Conservation (phyloP, 1,284 basidiomycete species). For the Termitomyces sp. region DNA sequence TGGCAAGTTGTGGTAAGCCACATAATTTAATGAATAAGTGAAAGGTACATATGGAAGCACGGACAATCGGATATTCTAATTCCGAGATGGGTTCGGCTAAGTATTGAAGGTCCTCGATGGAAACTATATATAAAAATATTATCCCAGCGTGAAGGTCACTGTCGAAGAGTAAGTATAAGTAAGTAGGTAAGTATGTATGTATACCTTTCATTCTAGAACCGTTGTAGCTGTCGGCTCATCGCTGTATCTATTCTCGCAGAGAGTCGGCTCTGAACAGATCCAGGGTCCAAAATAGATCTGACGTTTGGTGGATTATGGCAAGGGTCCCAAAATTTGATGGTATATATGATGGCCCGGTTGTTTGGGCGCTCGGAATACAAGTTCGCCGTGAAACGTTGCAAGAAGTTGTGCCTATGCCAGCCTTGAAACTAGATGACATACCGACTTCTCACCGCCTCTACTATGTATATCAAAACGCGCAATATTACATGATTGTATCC, state of each 20-base stretch:
- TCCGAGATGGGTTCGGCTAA: not conserved
- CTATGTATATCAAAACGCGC: slow-evolving; percentile 5
- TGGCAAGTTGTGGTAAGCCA: too few species aligned
- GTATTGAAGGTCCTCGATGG: not conserved
- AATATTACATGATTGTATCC: not conserved
- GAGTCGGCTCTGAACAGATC: not conserved
- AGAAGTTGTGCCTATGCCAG: not conserved
- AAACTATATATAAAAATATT: not conserved
- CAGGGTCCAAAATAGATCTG: not conserved
- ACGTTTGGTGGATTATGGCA: not conserved
- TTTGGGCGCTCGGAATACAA: slow-evolving; percentile 8
- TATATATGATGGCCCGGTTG: not conserved
- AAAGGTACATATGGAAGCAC: too few species aligned
- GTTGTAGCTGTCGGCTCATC: slow-evolving; percentile 5
- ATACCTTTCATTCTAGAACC: not conserved
- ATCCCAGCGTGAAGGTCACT: slow-evolving; percentile 7
- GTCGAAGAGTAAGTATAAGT: too few species aligned
- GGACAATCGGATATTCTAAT: too few species aligned
- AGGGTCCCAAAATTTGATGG: slow-evolving; percentile 1
- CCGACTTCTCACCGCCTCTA: slow-evolving; percentile 5
- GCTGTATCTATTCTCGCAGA: slow-evolving; percentile 3
- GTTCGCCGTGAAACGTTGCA: slow-evolving; percentile 8
- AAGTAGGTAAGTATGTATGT: not conserved
- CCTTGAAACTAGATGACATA: slow-evolving; percentile 4
- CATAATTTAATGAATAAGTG: too few species aligned